Conservation (phyloP, 192 early-diverging fungal genomes). For the Phycomyces nitens region DNA sequence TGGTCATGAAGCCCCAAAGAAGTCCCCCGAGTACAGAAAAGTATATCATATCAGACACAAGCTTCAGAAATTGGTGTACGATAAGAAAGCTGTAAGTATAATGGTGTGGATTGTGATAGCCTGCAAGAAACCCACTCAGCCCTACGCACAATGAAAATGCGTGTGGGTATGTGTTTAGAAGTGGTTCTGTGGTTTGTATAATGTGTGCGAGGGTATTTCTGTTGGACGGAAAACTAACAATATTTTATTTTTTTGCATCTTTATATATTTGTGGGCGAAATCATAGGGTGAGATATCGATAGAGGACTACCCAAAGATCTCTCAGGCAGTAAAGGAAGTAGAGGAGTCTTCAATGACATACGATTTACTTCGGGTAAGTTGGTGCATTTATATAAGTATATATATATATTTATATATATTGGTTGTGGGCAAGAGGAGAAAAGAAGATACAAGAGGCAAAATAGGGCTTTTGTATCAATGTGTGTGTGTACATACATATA, state of each 20-base stretch:
- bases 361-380: slow-evolving; percentile 31
- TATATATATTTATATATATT: background rate
- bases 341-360: slow-evolving; percentile 30
- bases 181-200: too few relatives aligned
- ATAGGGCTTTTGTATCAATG: too few relatives aligned
- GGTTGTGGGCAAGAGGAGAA: background rate
- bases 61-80: slow-evolving; percentile 37
- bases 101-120: too few relatives aligned
- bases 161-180: too few relatives aligned
- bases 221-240: background rate
- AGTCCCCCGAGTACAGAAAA: slow-evolving; percentile 16
- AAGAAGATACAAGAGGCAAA: too few relatives aligned
- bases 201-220: too few relatives aligned
- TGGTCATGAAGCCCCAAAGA: slow-evolving; percentile 6
- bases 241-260: too few relatives aligned
- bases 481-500: too few relatives aligned
- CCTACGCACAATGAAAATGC: too few relatives aligned
- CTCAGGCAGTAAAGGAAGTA: slow-evolving; percentile 32
- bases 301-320: slow-evolving; percentile 35
- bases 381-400: background rate
- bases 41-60: slow-evolving; percentile 33
- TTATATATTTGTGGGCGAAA: slow-evolving; percentile 10
- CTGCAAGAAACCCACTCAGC: too few relatives aligned
- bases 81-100: slow-evolving; percentile 32
- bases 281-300: slow-evolving; percentile 30